Percentiles rank a stretch among this genome's conserved stretches.
Conservation (phyloP, 257 asterid genomes). For the Solanum sparsipilum region DNA sequence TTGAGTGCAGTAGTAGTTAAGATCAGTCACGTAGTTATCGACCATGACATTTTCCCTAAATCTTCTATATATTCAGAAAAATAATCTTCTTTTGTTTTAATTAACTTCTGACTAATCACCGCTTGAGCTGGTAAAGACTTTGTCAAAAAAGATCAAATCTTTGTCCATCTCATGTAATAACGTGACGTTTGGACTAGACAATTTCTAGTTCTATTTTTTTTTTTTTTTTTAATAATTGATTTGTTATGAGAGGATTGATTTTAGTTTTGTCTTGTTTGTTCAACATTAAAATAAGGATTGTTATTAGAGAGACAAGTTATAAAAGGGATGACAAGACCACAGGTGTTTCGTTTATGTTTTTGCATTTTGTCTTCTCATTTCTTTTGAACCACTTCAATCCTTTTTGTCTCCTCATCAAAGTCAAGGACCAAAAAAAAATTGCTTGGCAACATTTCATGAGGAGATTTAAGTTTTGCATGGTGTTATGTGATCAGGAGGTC, state of each 20-base stretch:
- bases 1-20: constrained; percentile 10
- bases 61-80: neutral
- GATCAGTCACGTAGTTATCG: constrained; percentile 2
- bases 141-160: neutral
- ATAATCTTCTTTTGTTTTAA: neutral
- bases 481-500: neutral
- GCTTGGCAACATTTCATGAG: neutral
- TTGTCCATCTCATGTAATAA: neutral
- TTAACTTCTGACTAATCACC: neutral
- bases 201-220: neutral
- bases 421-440: neutral
- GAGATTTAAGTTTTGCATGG: neutral
- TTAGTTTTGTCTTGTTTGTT: neutral
- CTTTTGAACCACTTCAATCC: constrained; percentile 18
- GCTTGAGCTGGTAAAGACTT: neutral
- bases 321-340: constrained; percentile 1
- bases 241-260: neutral
- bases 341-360: neutral
- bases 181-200: neutral
- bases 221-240: neutral
- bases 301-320: neutral
- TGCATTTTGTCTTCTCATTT: constrained; percentile 7
- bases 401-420: constrained; percentile 16
- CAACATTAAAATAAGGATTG: neutral
- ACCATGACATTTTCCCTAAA: neutral